Evolutionary conservation across 2,329 filamentous ascomycete species (phyloP).

Genomic region (Aureobasidium sp.): DNA sequence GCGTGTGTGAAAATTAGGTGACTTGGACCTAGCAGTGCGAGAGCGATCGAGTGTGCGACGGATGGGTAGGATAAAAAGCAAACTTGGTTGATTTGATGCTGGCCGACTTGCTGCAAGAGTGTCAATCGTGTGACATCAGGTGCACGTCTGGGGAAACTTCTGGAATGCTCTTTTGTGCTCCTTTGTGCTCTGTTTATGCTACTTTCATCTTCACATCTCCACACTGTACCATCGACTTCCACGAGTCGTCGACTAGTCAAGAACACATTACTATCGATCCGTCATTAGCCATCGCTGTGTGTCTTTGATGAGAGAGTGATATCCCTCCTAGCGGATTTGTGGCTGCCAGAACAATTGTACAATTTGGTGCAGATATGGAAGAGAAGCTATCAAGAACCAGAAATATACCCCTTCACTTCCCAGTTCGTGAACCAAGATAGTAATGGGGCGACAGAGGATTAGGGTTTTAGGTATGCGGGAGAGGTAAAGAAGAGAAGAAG

Average conservation of each 20-base stretch:
- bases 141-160: slow-evolving; percentile 5
- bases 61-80: neutral
- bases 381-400: no score
- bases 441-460: no score
- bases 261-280: neutral
- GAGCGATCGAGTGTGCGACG: neutral
- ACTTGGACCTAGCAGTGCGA: neutral
- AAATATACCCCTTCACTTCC: no score
- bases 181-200: no score
- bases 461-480: no score
- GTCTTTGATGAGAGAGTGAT: no score
- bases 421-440: no score
- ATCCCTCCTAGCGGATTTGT: no score
- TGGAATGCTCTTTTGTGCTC: slow-evolving; percentile 3
- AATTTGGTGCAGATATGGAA: no score
- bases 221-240: slow-evolving; percentile 2
- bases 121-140: neutral
- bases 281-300: no score
- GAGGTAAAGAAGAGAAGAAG: no score
- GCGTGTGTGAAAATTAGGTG: neutral
- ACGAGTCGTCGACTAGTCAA: neutral
- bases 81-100: neutral
- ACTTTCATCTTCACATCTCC: neutral
- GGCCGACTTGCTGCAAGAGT: neutral
- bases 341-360: no score